Base-by-base conservation (phyloP, 768 basidiomycete species). In the Lentinula boryana region DNA sequence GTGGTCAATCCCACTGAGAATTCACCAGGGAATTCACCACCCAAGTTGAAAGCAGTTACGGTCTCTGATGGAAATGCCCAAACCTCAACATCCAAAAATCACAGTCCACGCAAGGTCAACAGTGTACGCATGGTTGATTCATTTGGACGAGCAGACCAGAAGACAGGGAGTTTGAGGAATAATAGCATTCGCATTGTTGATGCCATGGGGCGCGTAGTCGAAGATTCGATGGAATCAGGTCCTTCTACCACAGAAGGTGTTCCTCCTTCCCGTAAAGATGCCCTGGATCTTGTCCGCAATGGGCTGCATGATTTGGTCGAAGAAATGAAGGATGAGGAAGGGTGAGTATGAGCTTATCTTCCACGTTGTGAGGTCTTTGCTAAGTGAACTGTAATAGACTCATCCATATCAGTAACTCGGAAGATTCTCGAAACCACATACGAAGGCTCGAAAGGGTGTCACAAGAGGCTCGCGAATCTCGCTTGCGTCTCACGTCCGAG, bases 71-170 rank as follows among this genome's bases (percentile, higher is more conserved):
- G 16, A 23, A 16, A 33, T 61, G 33, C 15, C 12, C 38, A 41
- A 2, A 21, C 56, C n/a, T 43, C 51, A 15, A 51, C 70, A 40
- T 60, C 65, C 54, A 23, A 46, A 21, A 49, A 63, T 10, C 74
- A 71, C 35, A 75, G 73, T 44, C 72, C 75, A 48, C 77, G 80
- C 21, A 83, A 78, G 68, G 76, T 80, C 0, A 78, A 81, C 5
- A 76, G 76, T 53, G 78, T 91, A 38, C 82, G 87, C 27, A 67
- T 91, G n/a, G 73, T 91, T 31, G 89, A 92, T 71, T 87, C 85
- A 7, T 91, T 81, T 68, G 89, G 89, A 8, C 74, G 83, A 46
- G 51, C 59, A 18, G 48, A 54, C 53, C 64, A 60, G 62, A 68
- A 58, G 41, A 38, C 3, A 8, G 62, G 65, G 9, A 61, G 65